These are phyloP conservation scores for Aurantiochytrium sp. DNA, from an alignment of 108 stramenopile genomes.

Conservation along the genomic window DNA sequence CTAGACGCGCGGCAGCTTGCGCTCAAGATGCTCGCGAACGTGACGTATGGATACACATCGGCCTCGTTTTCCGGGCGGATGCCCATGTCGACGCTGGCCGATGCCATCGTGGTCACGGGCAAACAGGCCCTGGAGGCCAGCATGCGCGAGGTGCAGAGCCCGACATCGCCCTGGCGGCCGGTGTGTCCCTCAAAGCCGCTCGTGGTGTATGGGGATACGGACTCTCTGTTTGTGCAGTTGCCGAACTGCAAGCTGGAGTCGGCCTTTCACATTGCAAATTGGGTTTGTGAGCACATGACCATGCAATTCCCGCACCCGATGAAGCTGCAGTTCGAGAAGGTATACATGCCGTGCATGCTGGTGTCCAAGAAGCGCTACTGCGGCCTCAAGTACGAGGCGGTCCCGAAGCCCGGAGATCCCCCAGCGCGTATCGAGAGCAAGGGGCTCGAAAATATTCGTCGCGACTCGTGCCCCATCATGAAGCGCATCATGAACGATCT, in stretches of 20 bases:
- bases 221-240: constrained; percentile 89
- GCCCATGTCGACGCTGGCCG: constrained; percentile 89
- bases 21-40: constrained; percentile 95
- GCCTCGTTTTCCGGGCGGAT: constrained; percentile 92
- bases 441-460: constrained; percentile 27
- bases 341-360: constrained; percentile 77
- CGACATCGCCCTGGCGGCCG: background rate
- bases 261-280: constrained; percentile 87
- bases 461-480: constrained; percentile 28
- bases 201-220: constrained; percentile 92
- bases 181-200: constrained; percentile 39
- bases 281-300: constrained; percentile 76
- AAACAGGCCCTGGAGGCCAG: constrained; percentile 74
- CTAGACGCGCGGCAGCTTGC: constrained; percentile 95
- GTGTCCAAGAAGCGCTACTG: constrained; percentile 60
- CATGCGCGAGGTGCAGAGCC: constrained; percentile 65
- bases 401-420: background rate
- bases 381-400: constrained; percentile 45
- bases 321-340: constrained; percentile 92
- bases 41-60: constrained; percentile 92
- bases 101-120: constrained; percentile 91
- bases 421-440: constrained; percentile 23
- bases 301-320: constrained; percentile 80
- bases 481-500: background rate
- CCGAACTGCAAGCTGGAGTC: constrained; percentile 73